Conservation (phyloP, 331 rosid species). For the Stylosanthes scabra region DNA sequence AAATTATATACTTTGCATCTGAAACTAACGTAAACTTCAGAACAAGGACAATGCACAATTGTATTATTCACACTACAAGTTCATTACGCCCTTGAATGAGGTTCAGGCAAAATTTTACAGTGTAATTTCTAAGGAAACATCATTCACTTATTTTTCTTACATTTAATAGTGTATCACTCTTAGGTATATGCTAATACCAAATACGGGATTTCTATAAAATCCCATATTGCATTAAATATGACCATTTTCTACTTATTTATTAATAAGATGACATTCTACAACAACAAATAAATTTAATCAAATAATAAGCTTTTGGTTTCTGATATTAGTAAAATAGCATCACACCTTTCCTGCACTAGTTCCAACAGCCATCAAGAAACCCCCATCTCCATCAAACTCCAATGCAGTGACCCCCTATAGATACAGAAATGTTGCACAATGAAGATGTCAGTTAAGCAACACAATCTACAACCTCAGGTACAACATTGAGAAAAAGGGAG, state of each 20-base stretch:
- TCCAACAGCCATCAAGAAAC: slow-evolving; percentile 91
- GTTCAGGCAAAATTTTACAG: neutral
- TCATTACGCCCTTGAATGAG: neutral
- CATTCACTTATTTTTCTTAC: neutral
- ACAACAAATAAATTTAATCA: neutral
- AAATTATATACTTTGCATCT: neutral
- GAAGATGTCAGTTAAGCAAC: slow-evolving; percentile 11
- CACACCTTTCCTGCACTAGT: slow-evolving; percentile 93
- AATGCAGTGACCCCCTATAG: slow-evolving; percentile 92
- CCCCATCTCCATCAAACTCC: slow-evolving; percentile 80
- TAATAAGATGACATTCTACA: neutral
- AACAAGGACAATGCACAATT: too few species aligned
- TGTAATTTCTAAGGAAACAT: slow-evolving; percentile 1
- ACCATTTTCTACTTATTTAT: slow-evolving; percentile 23
- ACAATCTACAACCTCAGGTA: slow-evolving; percentile 16
- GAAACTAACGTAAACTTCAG: neutral
- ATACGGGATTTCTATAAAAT: slow-evolving; percentile 19
- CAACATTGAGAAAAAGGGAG: slow-evolving; percentile 11
- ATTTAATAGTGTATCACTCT: too few species aligned
- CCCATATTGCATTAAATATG: neutral
- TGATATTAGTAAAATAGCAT: neutral
- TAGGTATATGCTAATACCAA: neutral
- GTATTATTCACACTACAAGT: too few species aligned
- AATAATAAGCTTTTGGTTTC: neutral
- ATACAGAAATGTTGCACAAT: slow-evolving; percentile 37